phyloP scores from a whole-genome alignment of 2,329 filamentous ascomycete species.

The Ophiocordyceps camponoti-leonardi region DNA sequence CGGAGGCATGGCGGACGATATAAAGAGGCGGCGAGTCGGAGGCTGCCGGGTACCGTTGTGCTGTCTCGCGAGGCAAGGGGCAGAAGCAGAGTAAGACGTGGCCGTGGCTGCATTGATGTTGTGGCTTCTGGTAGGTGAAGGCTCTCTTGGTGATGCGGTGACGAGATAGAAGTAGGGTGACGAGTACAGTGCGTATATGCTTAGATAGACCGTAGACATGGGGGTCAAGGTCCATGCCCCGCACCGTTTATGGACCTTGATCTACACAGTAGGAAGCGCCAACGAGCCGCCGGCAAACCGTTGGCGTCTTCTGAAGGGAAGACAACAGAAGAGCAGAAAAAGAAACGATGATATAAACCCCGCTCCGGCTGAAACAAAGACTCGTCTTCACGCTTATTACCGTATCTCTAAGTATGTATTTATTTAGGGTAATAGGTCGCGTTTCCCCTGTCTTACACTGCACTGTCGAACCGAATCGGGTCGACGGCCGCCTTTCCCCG shows the following conservation, averaged over 20 bases:
- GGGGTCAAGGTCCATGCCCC: background rate
- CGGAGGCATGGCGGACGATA: background rate
- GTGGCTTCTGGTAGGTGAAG: constrained; percentile 1
- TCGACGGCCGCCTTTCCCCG: background rate
- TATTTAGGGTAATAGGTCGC: background rate
- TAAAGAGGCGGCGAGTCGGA: background rate
- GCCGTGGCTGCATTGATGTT: constrained; percentile 2
- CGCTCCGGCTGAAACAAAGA: background rate
- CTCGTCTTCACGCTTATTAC: background rate
- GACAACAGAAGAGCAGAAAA: background rate
- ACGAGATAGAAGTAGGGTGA: background rate
- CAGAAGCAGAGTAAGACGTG: constrained; percentile 1
- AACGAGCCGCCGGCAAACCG: background rate
- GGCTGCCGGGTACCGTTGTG: background rate
- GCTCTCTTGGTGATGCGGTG: background rate
- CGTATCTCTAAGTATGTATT: background rate
- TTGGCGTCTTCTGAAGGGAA: constrained; percentile 1
- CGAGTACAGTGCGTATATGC: background rate
- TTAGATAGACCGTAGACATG: background rate
- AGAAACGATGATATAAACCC: background rate
- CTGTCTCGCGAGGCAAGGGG: background rate
- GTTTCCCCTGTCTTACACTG: background rate
- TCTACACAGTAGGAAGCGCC: background rate
- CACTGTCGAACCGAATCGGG: background rate
- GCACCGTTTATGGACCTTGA: background rate